phyloP scores from a whole-genome alignment of 1,284 basidiomycete species.

The Cystobasidiaceae sp. region DNA sequence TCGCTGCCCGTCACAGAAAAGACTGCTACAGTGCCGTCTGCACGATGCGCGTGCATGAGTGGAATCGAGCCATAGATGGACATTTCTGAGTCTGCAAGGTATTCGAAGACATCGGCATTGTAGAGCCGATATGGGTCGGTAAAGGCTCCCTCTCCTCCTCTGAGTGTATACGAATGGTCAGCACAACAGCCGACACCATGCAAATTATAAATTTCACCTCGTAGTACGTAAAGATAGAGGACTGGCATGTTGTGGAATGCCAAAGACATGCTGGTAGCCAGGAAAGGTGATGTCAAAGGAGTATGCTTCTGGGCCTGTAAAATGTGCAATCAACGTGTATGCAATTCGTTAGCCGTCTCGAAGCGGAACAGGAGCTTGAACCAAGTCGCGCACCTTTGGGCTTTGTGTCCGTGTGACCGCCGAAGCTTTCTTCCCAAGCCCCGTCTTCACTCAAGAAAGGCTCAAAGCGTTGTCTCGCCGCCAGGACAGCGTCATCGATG shows the following conservation, averaged over 20 bases:
- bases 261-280: conserved; percentile 79
- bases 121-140: conserved; percentile 90
- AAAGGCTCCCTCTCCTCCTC: conserved; percentile 57
- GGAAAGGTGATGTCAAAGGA: conserved; percentile 92
- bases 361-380: no score
- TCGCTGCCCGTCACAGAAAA: conserved; percentile 90
- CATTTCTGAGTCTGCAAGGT: conserved; percentile 83
- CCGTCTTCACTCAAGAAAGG: conserved; percentile 58
- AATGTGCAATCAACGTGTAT: not conserved
- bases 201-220: conserved; percentile 49
- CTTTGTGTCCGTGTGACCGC: conserved; percentile 81
- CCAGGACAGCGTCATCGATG: conserved; percentile 55
- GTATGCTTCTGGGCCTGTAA: conserved; percentile 89
- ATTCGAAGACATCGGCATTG: conserved; percentile 97
- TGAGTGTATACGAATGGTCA: not conserved
- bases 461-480: conserved; percentile 62
- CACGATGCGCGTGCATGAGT: conserved; percentile 78
- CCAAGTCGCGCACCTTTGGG: conserved; percentile 86
- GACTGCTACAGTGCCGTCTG: conserved; percentile 72
- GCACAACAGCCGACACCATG: not conserved
- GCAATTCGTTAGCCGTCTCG: not conserved
- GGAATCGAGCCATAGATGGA: conserved; percentile 56
- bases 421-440: conserved; percentile 85
- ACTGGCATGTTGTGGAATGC: conserved; percentile 95
- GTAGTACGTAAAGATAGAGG: conserved; percentile 82